Percentiles rank a stretch among this genome's conserved stretches.
phyloP scores from a whole-genome alignment of 2,329 filamentous ascomycete species.

The Alternaria metachromatica region DNA sequence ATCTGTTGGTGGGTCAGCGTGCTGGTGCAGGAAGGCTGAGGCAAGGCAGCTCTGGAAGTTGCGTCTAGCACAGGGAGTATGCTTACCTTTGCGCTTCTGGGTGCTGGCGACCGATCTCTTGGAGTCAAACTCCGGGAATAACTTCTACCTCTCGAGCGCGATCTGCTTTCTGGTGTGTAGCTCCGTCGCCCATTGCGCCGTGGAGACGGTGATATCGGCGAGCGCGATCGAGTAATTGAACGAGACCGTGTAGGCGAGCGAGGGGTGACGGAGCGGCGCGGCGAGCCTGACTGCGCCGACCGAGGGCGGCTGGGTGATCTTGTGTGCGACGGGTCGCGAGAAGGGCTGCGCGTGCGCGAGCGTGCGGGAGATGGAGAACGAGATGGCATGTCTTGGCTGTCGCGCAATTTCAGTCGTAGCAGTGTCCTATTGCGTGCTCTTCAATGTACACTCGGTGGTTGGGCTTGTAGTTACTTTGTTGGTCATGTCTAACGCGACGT shows the following conservation, averaged over 20 bases:
- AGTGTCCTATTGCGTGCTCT: neutral
- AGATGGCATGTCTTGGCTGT: conserved; percentile 26
- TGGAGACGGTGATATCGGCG: conserved; percentile 30
- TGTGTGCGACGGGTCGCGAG: conserved; percentile 51
- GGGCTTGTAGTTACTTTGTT: neutral
- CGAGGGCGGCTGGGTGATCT: conserved; percentile 32
- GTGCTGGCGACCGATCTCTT: conserved; percentile 42
- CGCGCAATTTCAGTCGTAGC: neutral
- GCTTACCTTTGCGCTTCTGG: conserved; percentile 49
- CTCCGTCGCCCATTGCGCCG: conserved; percentile 48
- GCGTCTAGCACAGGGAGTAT: neutral
- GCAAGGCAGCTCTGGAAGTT: neutral
- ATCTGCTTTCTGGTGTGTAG: conserved; percentile 38
- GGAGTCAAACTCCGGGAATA: conserved; percentile 45
- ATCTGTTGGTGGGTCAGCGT: conserved; percentile 63
- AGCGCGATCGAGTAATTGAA: conserved; percentile 43
- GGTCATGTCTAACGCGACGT: conserved; percentile 16
- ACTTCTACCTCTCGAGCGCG: conserved; percentile 42
- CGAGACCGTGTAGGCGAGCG: conserved; percentile 46
- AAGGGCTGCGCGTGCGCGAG: conserved; percentile 45
- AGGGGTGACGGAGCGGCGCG: conserved; percentile 47
- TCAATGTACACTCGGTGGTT: neutral
- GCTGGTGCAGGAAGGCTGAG: neutral
- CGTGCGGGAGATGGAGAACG: conserved; percentile 33
- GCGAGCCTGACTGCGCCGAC: conserved; percentile 39